These are phyloP conservation scores for Lactuca sativa DNA, from an alignment of 129 eudicot genomes.

Conservation along the genomic window DNA sequence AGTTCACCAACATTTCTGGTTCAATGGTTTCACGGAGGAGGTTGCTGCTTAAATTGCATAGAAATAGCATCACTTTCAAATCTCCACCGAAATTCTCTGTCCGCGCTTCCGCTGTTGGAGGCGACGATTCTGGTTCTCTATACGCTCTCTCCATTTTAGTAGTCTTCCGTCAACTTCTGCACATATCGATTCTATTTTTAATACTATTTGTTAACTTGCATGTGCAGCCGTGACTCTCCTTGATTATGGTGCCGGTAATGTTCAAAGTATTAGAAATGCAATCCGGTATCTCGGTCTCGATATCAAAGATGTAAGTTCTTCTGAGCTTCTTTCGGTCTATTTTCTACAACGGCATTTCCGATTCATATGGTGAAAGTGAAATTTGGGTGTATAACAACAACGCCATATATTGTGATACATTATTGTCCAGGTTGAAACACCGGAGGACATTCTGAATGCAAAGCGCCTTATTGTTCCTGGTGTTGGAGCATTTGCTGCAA, in stretches of 20 bases:
- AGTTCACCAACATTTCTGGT: constrained; percentile 22
- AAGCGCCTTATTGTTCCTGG: constrained; percentile 90
- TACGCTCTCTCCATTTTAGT: not conserved
- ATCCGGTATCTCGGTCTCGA: constrained; percentile 74
- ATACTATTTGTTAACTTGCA: not conserved
- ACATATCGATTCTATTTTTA: not conserved
- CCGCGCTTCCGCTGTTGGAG: constrained; percentile 54
- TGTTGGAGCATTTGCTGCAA: constrained; percentile 97
- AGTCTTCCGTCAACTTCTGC: not conserved
- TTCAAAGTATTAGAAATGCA: constrained; percentile 89
- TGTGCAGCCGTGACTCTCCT: constrained; percentile 79
- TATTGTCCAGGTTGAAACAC: constrained; percentile 63
- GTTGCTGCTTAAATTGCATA: constrained; percentile 11
- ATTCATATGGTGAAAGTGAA: not conserved
- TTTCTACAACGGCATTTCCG: not conserved
- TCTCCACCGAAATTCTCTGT: constrained; percentile 45
- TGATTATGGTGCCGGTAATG: constrained; percentile 99
- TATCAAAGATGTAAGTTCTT: constrained; percentile 67
- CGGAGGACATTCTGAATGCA: constrained; percentile 88
- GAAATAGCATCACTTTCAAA: constrained; percentile 32
- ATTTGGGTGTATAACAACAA: not conserved
- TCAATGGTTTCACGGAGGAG: constrained; percentile 24
- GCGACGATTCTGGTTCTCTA: constrained; percentile 49
- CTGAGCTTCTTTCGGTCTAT: not conserved
- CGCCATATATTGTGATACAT: not conserved